Evolutionary conservation across 768 basidiomycete genomes (phyloP), one percentile per base, ranked within the genome.

Genomic region (Clavaria fumosa): DNA sequence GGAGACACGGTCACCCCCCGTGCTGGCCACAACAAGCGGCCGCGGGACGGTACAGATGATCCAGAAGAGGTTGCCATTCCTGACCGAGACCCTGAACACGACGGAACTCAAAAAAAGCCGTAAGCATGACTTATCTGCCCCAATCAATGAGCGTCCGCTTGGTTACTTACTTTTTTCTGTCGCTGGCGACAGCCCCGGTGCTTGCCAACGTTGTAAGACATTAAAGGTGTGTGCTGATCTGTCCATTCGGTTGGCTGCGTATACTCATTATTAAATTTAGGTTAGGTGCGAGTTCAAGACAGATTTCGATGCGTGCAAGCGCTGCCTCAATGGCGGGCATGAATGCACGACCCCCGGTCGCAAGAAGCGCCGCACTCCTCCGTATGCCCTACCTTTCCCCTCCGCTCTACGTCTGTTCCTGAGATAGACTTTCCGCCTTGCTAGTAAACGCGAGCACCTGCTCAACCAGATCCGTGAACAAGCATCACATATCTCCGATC

Each of bases 291-390:
- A 83, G 54, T 78, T 81, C 55, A 71, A 62, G 51, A 69, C 69
- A 10, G 76, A 79, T 35, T 70, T 65, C 10, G 79, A 84, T 47
- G 72, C 72, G 2, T 86, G 82, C 55, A 81, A 72, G 50, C 74
- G 82, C 7, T 86, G 82, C 48, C 54, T 69, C 38, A 70, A 71
- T 42, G 77, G 76, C 7, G 70, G 69, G 4, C 74, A 80, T 39
- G 78, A 81, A 36, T 86, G 82, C 46, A 58, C 75, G 28, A 81
- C 79, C 35, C 82, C 82, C n/a, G 82, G 81, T n/a, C 67, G 78
- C 43, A 85, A 82, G 56, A 79, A 80, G 50, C 75, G 82, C 40
- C 64, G 76, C 32, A 68, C 75, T 4, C 82, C 83, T 37, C 83
- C 79, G 82, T 85, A 56, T 53, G 78, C 59, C 17, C 15, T 31